phyloP scores from a whole-genome alignment of 345 rosid species.

The Camelina sativa region DNA sequence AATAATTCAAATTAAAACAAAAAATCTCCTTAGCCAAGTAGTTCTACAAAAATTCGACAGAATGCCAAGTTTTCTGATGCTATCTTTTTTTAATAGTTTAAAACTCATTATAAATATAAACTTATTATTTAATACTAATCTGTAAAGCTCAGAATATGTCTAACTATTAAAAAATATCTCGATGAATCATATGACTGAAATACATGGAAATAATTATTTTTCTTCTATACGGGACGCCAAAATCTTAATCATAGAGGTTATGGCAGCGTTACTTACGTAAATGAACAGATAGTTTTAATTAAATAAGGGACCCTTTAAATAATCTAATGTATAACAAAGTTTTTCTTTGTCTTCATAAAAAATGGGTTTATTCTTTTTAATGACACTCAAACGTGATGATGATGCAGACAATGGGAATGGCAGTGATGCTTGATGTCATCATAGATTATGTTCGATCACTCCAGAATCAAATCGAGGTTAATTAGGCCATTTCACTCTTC shows the following conservation, averaged over 20 bases:
- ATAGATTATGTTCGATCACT: conserved; percentile 65
- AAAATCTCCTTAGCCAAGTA: neutral
- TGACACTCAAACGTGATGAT: conserved; percentile 16
- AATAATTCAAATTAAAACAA: neutral
- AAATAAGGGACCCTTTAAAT: neutral
- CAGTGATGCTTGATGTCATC: conserved; percentile 68
- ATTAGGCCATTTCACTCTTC: conserved; percentile 1
- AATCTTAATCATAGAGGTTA: neutral
- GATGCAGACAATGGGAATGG: conserved; percentile 77
- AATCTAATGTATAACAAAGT: neutral
- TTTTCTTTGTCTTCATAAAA: neutral
- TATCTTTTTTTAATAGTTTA: neutral
- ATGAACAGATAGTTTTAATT: neutral
- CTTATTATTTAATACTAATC: neutral
- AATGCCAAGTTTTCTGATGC: conserved; percentile 7
- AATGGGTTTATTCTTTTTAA: neutral
- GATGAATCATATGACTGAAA: neutral
- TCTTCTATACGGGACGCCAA: neutral
- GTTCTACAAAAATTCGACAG: neutral
- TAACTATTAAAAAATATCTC: neutral
- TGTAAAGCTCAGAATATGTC: neutral
- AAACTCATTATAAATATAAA: neutral
- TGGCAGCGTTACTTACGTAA: conserved; percentile 4
- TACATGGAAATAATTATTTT: neutral
- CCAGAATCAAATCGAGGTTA: conserved; percentile 71